Conservation (phyloP, 2,329 filamentous ascomycete genomes). For the Paraphoma sp. region DNA sequence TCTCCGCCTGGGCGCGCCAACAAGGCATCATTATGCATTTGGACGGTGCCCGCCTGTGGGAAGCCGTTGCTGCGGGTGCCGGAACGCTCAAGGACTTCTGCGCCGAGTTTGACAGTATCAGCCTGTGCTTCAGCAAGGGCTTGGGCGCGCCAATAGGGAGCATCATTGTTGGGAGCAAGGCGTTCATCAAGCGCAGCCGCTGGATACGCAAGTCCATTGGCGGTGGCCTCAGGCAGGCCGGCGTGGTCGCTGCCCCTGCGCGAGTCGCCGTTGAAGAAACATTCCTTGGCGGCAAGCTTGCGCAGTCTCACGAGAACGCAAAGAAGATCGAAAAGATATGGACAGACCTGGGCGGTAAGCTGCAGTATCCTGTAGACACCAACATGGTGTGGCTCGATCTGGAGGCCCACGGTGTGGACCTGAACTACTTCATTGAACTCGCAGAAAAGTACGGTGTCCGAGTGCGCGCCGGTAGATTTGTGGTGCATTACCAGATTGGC, state of each 20-base stretch:
- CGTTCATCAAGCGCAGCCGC: slow-evolving; percentile 70
- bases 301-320: slow-evolving; percentile 67
- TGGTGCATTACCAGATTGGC: slow-evolving; percentile 76
- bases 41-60: slow-evolving; percentile 83
- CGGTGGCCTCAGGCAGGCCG: slow-evolving; percentile 77
- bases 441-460: slow-evolving; percentile 65
- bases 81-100: slow-evolving; percentile 72
- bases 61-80: slow-evolving; percentile 75
- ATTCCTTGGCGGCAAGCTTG: slow-evolving; percentile 72
- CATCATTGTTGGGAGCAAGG: slow-evolving; percentile 67
- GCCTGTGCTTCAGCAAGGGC: slow-evolving; percentile 82
- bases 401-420: slow-evolving; percentile 62
- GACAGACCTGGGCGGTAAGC: slow-evolving; percentile 71
- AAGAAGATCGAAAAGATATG: slow-evolving; percentile 70
- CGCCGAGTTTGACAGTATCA: slow-evolving; percentile 74
- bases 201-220: slow-evolving; percentile 83
- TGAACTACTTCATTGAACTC: slow-evolving; percentile 60
- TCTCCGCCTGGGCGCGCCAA: slow-evolving; percentile 69
- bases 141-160: slow-evolving; percentile 82
- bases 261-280: slow-evolving; percentile 80
- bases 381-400: slow-evolving; percentile 92
- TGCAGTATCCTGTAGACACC: slow-evolving; percentile 77
- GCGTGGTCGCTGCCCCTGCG: slow-evolving; percentile 77
- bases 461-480: slow-evolving; percentile 64
- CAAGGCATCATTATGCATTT: slow-evolving; percentile 74